Percentiles rank a stretch among this genome's conserved stretches.
Conservation (phyloP, 768 basidiomycete species). For the Lactifluus subvellereus region DNA sequence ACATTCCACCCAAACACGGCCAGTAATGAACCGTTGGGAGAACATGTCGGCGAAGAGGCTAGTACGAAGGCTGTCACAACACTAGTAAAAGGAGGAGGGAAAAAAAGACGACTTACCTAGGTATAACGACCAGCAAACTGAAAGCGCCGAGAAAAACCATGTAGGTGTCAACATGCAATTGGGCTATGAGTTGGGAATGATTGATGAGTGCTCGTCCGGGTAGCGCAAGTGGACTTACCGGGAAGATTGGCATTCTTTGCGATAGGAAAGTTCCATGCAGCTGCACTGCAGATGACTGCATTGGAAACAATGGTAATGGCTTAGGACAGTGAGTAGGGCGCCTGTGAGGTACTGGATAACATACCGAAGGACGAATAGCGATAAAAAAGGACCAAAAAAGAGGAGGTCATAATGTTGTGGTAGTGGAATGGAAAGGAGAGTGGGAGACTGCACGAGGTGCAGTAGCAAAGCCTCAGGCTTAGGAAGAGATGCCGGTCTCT, state of each 20-base stretch:
- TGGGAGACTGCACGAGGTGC: constrained; percentile 6
- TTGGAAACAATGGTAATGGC: constrained; percentile 16
- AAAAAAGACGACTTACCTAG: constrained; percentile 3
- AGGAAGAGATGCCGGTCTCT: too few species aligned
- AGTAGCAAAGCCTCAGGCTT: neutral
- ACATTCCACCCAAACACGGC: constrained; percentile 22
- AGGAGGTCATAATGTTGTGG: neutral
- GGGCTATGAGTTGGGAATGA: neutral
- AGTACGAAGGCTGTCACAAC: neutral
- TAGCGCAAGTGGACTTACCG: neutral
- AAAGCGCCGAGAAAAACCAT: constrained; percentile 25
- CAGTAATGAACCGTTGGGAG: constrained; percentile 1
- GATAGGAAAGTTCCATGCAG: constrained; percentile 21
- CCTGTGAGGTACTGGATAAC: neutral
- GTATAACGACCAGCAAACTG: constrained; percentile 19
- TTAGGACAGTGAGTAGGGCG: neutral
- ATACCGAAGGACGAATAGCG: constrained; percentile 12
- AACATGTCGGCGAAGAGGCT: constrained; percentile 19
- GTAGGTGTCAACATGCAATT: constrained; percentile 15
- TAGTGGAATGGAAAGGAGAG: neutral
- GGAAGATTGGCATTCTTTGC: constrained; percentile 1
- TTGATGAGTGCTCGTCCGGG: neutral
- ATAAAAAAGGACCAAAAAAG: neutral
- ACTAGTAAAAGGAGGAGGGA: neutral
- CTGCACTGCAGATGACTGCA: constrained; percentile 25